Evolutionary conservation across 495 filamentous ascomycete species (phyloP), one percentile per base, ranked within the genome.

Genomic region (Penicillium riverlandense): DNA sequence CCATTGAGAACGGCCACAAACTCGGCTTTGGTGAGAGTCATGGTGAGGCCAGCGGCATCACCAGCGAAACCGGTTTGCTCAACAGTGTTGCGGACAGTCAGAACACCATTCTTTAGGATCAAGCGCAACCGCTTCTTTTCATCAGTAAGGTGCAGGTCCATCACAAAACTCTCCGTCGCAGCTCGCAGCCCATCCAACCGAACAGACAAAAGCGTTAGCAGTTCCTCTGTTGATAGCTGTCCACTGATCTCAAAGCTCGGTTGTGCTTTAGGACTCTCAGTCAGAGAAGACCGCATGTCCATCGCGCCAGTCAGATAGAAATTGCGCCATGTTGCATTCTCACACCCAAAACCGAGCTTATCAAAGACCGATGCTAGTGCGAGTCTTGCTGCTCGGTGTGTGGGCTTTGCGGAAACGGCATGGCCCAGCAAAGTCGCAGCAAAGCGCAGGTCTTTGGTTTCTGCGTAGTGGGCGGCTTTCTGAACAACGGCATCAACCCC

Each of bases 301-400:
- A 29, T 29, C 6, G 53, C 53, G 6, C 41, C 53, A 2, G 50
- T 44, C 8, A 58, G 37, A 22, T 53, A 62, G 16, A 56, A 58
- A 40, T 62, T 62, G 10, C 58, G 47, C 58, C 55, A 62, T 6
- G 52, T 56, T 22, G 41, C 55, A 40, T 62, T 62, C 38, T 62
- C 58, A 1, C 48, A 22, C 7, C 52, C 63, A 35, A 50, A 55
- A 4, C 65, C 65, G 0, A 65, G 52, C 15, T 54, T 41, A n/a
- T 43, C 43, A 36, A 53, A 62, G 0, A 59, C 58, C 2, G 29
- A 28, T 9, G 57, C 54, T n/a, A 63, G 44, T 2, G 30, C 13
- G 9, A 4, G 31, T 22, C 43, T 51, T 6, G 52, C 50, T 2
- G 30, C 29, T 6, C 29, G n/a, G 31, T 50, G 45, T 7, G 40